Base-by-base conservation (phyloP, 228 moss, liverwort and hornwort species). In the Sphagnum magellanicum region DNA sequence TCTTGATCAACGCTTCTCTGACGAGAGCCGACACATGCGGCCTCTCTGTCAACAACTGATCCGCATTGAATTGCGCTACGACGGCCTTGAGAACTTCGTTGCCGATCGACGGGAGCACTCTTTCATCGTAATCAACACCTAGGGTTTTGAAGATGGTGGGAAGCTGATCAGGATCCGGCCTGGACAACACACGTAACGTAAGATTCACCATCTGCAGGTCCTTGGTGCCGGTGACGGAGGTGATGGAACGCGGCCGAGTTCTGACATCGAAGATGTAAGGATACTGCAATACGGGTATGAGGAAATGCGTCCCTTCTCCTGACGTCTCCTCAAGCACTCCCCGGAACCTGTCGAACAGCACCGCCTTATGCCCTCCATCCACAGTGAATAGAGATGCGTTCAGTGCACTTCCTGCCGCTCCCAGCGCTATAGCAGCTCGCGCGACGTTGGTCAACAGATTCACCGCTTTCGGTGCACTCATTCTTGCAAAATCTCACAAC, bases 121-220 rank as follows among this genome's bases (percentile, higher is more conserved):
- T 78, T 72, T 95, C 95, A 75, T 92, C 95, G 57, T 95, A 95
- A 72, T 95, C 92, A 57, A 81, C 81, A 48, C 92, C 95, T 58
- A 95, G 81, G 62, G 90, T 92, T 78, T 92, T 95, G 76, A 95
- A 95, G 66, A 95, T 95, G 32, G 67, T 70, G n/a, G 95, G 92
- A 59, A 95, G 68, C 79, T 80, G 65, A 9, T 74, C 71, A 46
- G 84, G 81, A 70, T 95, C 92, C 60, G 90, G 92, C 70, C 75
- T 92, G 8, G 95, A 95, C 73, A 92, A 69, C 60, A 95, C 92
- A 49, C 95, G 87, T 11, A 95, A 83, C 51, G 90, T 95, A 9
- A 92, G 70, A 59, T 95, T 95, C 16, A 95, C 95, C 92, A 95
- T 95, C 81, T 95, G 92, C 83, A 95, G 79, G 73, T 95, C 95